Evolutionary conservation across 2,329 filamentous ascomycete genomes (phyloP).

Genomic region (Neopestalotiopsis clavispora): DNA sequence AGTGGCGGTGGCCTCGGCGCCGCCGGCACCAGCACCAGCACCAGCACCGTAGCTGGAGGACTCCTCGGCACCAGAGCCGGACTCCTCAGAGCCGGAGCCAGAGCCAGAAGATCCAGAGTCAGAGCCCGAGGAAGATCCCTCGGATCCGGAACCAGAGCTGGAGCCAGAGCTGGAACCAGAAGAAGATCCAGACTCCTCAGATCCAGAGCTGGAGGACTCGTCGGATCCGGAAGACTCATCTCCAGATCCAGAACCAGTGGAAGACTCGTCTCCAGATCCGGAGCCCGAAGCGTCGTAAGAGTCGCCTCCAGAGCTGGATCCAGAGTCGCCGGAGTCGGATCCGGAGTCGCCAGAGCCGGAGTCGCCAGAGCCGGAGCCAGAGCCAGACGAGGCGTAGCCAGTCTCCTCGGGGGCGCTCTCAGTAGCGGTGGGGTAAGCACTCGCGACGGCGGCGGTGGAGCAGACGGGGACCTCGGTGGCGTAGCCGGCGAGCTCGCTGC

Average conservation of each 20-base stretch:
- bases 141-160: neutral
- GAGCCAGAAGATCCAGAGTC: too few relatives aligned
- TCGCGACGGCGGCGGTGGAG: conserved; percentile 14
- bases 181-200: neutral
- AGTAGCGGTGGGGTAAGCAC: neutral
- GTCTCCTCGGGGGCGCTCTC: neutral
- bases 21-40: neutral
- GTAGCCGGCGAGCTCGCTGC: conserved; percentile 22
- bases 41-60: neutral
- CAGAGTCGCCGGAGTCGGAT: neutral
- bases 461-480: conserved; percentile 24
- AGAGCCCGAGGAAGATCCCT: neutral
- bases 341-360: neutral
- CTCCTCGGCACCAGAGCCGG: neutral
- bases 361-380: neutral
- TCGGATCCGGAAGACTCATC: conserved; percentile 4
- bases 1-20: neutral
- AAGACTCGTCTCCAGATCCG: neutral
- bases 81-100: neutral
- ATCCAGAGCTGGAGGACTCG: neutral
- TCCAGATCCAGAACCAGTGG: neutral
- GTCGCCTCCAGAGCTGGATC: too few relatives aligned
- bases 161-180: neutral
- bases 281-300: too few relatives aligned
- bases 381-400: conserved; percentile 5